Evolutionary conservation across 2,329 filamentous ascomycete species (phyloP).

Genomic region (Trichoderma citrinoviride): DNA sequence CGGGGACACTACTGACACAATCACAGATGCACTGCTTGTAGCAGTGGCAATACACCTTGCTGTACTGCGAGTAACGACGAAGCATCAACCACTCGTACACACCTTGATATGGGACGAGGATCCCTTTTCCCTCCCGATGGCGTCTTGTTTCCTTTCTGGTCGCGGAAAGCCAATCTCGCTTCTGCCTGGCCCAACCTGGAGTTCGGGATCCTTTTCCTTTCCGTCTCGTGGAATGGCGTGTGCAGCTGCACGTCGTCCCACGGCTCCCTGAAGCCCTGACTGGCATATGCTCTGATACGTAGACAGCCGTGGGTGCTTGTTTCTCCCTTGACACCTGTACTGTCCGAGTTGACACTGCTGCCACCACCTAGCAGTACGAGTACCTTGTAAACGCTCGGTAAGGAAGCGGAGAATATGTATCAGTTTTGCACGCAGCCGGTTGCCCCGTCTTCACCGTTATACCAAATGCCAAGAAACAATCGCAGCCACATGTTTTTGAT

Average conservation of each 20-base stretch:
- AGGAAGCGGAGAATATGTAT: no score
- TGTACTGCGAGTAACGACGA: no score
- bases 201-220: not conserved
- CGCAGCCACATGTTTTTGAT: slow-evolving; percentile 9
- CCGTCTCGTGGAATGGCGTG: not conserved
- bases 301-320: not conserved
- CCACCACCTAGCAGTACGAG: not conserved
- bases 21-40: not conserved
- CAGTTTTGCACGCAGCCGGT: not conserved
- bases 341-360: not conserved
- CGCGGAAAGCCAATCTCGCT: slow-evolving; percentile 13
- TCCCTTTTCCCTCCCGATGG: not conserved
- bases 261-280: not conserved
- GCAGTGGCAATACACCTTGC: not conserved
- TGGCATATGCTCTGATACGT: not conserved
- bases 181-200: not conserved
- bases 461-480: not conserved
- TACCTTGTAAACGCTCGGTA: no score
- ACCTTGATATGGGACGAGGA: not conserved
- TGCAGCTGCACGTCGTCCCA: not conserved
- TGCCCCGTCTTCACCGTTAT: not conserved
- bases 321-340: not conserved
- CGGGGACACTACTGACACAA: not conserved
- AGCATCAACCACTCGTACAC: not conserved
- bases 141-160: not conserved